Evolutionary conservation across 345 rosid genomes (phyloP).

Genomic region (Eutrema japonicum): DNA sequence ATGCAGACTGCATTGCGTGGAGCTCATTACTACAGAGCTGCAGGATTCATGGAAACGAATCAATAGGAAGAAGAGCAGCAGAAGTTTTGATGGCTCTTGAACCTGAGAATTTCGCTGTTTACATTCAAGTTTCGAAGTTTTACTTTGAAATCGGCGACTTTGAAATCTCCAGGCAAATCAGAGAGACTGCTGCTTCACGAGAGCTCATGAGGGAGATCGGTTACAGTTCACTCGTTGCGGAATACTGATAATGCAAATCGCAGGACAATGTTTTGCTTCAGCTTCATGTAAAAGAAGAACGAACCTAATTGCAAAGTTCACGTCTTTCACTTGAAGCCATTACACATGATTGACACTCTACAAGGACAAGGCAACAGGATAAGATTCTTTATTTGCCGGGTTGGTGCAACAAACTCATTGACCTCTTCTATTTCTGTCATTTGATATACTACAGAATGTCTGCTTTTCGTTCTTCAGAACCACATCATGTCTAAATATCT

Average conservation of each 20-base stretch:
- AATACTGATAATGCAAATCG: constrained; percentile 18
- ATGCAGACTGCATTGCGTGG: constrained; percentile 67
- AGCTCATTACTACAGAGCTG: constrained; percentile 81
- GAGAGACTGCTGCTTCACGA: constrained; percentile 59
- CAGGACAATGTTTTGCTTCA: constrained; percentile 31
- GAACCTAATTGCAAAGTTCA: constrained; percentile 40
- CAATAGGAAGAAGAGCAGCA: constrained; percentile 69
- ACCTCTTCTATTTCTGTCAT: constrained; percentile 29
- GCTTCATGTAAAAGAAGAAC: constrained; percentile 45
- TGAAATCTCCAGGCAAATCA: constrained; percentile 54
- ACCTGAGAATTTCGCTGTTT: constrained; percentile 59
- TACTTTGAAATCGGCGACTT: constrained; percentile 69
- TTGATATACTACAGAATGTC: constrained; percentile 21
- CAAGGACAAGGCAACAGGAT: constrained; percentile 35
- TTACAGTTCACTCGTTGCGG: constrained; percentile 56
- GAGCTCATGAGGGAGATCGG: constrained; percentile 63
- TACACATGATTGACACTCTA: constrained; percentile 41
- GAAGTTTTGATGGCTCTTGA: constrained; percentile 59
- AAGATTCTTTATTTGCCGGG: constrained; percentile 35
- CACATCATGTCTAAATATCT: constrained; percentile 19
- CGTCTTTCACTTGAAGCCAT: constrained; percentile 55
- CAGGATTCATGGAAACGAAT: constrained; percentile 61
- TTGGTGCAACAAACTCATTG: constrained; percentile 51
- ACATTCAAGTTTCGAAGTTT: constrained; percentile 69
- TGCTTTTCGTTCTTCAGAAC: background rate